A percentile compares a stretch with the other conserved stretches of the same genome.
Evolutionary conservation across 169 alveolate genomes (phyloP).

Genomic region (Perkinsus marinus): DNA sequence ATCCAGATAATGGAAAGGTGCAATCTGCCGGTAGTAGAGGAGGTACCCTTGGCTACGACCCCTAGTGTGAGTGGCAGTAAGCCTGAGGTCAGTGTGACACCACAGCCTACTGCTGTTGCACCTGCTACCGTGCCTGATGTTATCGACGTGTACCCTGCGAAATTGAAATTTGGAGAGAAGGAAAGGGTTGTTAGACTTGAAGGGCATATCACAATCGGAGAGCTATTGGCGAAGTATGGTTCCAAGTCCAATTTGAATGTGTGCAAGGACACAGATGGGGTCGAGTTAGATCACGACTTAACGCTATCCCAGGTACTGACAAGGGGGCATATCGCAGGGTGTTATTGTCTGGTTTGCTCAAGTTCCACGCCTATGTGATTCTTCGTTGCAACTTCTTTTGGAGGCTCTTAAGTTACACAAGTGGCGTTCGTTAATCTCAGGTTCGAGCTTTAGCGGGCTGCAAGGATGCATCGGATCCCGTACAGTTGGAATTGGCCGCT

Average conservation of each 20-base stretch:
- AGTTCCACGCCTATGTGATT: neutral
- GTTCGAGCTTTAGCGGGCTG: neutral
- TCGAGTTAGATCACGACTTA: neutral
- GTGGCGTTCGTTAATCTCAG: neutral
- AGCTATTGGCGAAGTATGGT: neutral
- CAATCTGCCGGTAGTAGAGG: neutral
- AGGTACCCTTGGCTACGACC: neutral
- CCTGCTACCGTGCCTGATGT: neutral
- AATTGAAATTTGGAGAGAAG: neutral
- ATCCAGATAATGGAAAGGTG: neutral
- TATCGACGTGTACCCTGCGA: neutral
- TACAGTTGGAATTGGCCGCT: neutral
- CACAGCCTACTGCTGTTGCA: neutral
- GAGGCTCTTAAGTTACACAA: neutral
- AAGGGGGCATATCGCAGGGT: no score
- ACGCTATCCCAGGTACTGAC: neutral
- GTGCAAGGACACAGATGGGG: neutral
- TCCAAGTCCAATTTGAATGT: neutral
- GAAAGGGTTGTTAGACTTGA: neutral
- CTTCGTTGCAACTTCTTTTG: neutral
- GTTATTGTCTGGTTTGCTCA: no score
- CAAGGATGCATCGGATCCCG: neutral
- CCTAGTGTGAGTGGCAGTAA: neutral
- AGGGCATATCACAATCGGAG: neutral
- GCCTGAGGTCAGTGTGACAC: neutral